phyloP scores from a whole-genome alignment of 1,284 basidiomycete genomes.

The Austroboletus olivaceoglutinosus region DNA sequence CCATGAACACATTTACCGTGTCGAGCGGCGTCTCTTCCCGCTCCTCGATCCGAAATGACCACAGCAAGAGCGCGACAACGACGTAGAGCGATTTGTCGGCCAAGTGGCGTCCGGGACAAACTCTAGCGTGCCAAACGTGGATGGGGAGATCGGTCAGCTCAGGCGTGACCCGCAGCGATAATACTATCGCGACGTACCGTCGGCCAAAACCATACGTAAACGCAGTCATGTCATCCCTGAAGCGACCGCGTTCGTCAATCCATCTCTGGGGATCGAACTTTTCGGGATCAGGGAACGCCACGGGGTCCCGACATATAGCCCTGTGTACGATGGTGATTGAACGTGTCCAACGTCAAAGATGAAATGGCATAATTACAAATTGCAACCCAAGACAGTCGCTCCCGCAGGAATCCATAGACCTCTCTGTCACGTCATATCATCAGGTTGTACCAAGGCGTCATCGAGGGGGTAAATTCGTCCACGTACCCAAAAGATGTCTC shows the following conservation, averaged over 20 bases:
- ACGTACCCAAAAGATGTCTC: constrained; percentile 58
- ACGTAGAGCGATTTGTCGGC: constrained; percentile 23
- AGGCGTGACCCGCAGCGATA: too few relatives aligned
- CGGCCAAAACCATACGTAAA: constrained; percentile 62
- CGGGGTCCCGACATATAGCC: constrained; percentile 55
- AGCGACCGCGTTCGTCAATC: constrained; percentile 46
- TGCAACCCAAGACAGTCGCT: constrained; percentile 53
- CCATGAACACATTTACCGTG: background rate
- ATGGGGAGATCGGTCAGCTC: too few relatives aligned
- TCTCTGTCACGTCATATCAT: constrained; percentile 32
- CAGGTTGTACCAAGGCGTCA: too few relatives aligned
- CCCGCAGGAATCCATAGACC: constrained; percentile 58
- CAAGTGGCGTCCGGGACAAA: constrained; percentile 21
- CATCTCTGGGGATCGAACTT: constrained; percentile 57
- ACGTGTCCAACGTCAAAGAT: background rate
- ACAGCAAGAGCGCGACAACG: constrained; percentile 19
- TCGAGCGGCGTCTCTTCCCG: constrained; percentile 15
- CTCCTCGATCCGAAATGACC: constrained; percentile 20
- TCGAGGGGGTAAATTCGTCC: too few relatives aligned
- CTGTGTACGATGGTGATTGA: constrained; percentile 19
- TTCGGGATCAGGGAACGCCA: constrained; percentile 57
- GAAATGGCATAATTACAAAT: constrained; percentile 6
- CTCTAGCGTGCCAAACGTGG: too few relatives aligned
- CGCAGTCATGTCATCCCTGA: constrained; percentile 48
- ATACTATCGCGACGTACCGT: constrained; percentile 36